Evolutionary conservation across 306 rosid genomes (phyloP).

Genomic region (Arachis hypogaea): DNA sequence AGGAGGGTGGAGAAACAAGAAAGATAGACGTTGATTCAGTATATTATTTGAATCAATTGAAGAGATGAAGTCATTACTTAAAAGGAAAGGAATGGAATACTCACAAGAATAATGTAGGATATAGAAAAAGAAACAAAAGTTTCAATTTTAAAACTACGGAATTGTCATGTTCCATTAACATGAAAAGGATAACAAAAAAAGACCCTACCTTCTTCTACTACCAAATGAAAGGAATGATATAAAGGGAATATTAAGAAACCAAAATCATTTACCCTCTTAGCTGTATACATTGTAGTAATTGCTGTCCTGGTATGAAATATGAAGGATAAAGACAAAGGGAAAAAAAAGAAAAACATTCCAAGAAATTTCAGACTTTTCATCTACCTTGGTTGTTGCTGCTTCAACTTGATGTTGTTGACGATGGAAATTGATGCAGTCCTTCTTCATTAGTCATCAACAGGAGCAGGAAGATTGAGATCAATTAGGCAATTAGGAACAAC

Average conservation of each 20-base stretch:
- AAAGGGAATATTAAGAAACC: slow-evolving; percentile 31
- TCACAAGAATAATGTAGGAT: slow-evolving; percentile 5
- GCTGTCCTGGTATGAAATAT: slow-evolving; percentile 37
- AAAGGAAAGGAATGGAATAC: slow-evolving; percentile 26
- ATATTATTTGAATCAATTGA: slow-evolving; percentile 32
- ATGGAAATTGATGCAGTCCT: slow-evolving; percentile 37
- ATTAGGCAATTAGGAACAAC: slow-evolving; percentile 42
- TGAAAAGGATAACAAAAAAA: slow-evolving; percentile 29
- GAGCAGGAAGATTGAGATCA: slow-evolving; percentile 94
- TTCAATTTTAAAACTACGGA: slow-evolving; percentile 33
- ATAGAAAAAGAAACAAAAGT: slow-evolving; percentile 24
- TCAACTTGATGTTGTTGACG: not conserved
- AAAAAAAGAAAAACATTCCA: slow-evolving; percentile 27
- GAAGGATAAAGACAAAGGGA: not conserved
- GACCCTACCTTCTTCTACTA: slow-evolving; percentile 41
- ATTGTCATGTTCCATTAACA: slow-evolving; percentile 38
- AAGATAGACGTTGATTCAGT: slow-evolving; percentile 11
- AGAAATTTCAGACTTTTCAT: slow-evolving; percentile 36
- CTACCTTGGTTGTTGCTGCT: slow-evolving; percentile 38
- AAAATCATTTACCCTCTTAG: slow-evolving; percentile 41
- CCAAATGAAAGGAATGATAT: slow-evolving; percentile 36
- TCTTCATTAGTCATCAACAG: slow-evolving; percentile 61
- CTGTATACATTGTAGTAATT: slow-evolving; percentile 52
- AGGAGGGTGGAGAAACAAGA: not conserved
- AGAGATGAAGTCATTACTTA: slow-evolving; percentile 1